These are phyloP conservation scores for Lolium rigidum DNA, from an alignment of 176 grass and related monocot species.

Conservation along the genomic window DNA sequence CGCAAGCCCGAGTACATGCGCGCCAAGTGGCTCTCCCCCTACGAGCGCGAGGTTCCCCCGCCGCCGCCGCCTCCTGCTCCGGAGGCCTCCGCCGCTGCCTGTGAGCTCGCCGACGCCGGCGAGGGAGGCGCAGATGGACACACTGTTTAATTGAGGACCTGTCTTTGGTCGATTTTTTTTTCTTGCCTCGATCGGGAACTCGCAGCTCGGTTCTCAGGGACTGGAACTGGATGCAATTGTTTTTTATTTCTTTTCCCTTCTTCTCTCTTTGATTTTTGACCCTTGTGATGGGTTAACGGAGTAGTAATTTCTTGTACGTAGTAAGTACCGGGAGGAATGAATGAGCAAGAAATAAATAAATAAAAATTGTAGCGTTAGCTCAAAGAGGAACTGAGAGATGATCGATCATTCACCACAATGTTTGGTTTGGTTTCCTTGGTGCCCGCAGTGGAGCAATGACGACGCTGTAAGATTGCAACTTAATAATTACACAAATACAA, in stretches of 20 bases:
- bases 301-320: slow-evolving; percentile 36
- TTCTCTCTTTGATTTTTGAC: slow-evolving; percentile 30
- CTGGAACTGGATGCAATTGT: slow-evolving; percentile 39
- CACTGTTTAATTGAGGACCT: slow-evolving; percentile 15
- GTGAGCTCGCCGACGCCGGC: slow-evolving; percentile 62
- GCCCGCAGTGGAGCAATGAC: too few species aligned
- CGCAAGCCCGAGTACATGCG: slow-evolving; percentile 92
- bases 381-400: slow-evolving; percentile 12
- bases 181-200: slow-evolving; percentile 34
- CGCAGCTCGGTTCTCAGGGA: slow-evolving; percentile 18
- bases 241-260: not conserved
- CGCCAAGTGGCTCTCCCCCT: slow-evolving; percentile 86
- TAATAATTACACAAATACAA: not conserved
- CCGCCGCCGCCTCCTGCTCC: not conserved
- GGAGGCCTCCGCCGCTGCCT: slow-evolving; percentile 14
- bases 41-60: slow-evolving; percentile 48
- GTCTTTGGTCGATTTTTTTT: slow-evolving; percentile 27
- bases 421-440: not conserved
- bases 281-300: slow-evolving; percentile 40
- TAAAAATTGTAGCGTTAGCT: slow-evolving; percentile 31
- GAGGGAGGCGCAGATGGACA: slow-evolving; percentile 44
- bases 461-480: not conserved
- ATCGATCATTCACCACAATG: not conserved
- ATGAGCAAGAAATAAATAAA: slow-evolving; percentile 22
- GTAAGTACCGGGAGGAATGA: slow-evolving; percentile 8